Conservation (phyloP, 2,329 filamentous ascomycete species). For the Tolypocladium inflatum region DNA sequence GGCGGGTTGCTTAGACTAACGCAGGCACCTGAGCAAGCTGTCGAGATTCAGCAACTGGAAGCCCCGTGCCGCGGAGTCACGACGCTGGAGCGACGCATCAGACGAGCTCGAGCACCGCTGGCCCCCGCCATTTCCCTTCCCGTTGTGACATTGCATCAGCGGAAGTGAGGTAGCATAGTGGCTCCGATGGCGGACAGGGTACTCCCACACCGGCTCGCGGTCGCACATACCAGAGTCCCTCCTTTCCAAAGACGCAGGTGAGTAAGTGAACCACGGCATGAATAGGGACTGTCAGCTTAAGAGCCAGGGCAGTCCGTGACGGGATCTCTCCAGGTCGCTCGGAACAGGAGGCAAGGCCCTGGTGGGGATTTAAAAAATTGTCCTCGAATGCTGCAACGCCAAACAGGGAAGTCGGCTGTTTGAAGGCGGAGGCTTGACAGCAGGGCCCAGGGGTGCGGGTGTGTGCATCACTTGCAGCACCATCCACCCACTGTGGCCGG, state of each 20-base stretch:
- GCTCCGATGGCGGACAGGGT: neutral
- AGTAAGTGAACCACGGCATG: neutral
- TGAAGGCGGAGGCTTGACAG: constrained; percentile 2
- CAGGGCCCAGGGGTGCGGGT: constrained; percentile 1
- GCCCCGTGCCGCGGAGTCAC: neutral
- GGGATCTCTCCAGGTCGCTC: neutral
- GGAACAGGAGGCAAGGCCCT: neutral
- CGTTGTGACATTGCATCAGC: constrained; percentile 1
- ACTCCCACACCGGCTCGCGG: neutral
- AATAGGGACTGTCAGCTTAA: neutral
- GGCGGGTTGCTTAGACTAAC: neutral
- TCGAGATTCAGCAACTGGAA: neutral
- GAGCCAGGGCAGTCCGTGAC: neutral
- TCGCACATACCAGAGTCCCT: constrained; percentile 1
- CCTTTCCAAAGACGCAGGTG: neutral
- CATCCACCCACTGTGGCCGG: neutral
- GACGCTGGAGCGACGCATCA: neutral
- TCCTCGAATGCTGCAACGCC: neutral
- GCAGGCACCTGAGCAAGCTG: neutral
- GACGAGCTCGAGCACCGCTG: constrained; percentile 1
- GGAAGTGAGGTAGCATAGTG: neutral
- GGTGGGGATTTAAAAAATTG: neutral
- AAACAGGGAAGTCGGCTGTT: constrained; percentile 1
- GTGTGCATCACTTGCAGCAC: constrained; percentile 2
- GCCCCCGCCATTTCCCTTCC: neutral